These are phyloP conservation scores for Penicillium nordicum DNA, from an alignment of 2,329 filamentous ascomycete species.

Conservation along the genomic window DNA sequence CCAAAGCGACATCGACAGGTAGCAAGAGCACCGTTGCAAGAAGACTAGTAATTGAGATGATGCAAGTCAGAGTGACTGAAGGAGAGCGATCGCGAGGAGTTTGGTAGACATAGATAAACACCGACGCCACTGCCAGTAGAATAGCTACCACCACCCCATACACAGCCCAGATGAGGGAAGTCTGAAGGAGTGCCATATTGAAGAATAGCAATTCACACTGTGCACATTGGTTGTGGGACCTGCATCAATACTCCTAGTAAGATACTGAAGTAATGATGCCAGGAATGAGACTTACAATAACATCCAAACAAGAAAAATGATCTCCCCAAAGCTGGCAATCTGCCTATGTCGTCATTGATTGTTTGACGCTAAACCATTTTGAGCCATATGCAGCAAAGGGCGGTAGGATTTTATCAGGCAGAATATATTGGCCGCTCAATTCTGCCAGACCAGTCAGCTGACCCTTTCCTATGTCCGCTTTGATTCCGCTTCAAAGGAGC, in stretches of 20 bases:
- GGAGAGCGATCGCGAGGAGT: slow-evolving; percentile 79
- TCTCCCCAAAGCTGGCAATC: not conserved
- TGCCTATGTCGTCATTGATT: slow-evolving; percentile 8
- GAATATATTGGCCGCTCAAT: not conserved
- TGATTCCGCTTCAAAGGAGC: slow-evolving; percentile 7
- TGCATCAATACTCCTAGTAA: not conserved
- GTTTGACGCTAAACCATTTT: slow-evolving; percentile 1
- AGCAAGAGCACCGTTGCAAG: slow-evolving; percentile 89
- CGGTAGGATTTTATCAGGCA: not conserved
- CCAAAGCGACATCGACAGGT: slow-evolving; percentile 90
- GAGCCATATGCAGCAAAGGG: not conserved
- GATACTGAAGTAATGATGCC: not conserved
- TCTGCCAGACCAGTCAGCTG: slow-evolving; percentile 5
- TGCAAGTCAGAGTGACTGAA: slow-evolving; percentile 77
- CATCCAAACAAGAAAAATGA: not conserved
- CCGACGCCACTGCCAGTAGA: slow-evolving; percentile 70
- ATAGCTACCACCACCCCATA: slow-evolving; percentile 80
- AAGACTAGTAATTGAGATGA: slow-evolving; percentile 79
- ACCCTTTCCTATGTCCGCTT: not conserved
- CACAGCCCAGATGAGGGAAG: slow-evolving; percentile 89
- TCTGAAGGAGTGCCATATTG: slow-evolving; percentile 70
- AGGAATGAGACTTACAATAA: not conserved
- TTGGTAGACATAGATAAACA: slow-evolving; percentile 92
- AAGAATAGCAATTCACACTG: slow-evolving; percentile 7
- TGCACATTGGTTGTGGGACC: slow-evolving; percentile 9